Percentiles rank a stretch among this genome's conserved stretches.
These are phyloP conservation scores for Magnusiomyces paraingens DNA, from an alignment of 1,139 yeast species.

Conservation along the genomic window DNA sequence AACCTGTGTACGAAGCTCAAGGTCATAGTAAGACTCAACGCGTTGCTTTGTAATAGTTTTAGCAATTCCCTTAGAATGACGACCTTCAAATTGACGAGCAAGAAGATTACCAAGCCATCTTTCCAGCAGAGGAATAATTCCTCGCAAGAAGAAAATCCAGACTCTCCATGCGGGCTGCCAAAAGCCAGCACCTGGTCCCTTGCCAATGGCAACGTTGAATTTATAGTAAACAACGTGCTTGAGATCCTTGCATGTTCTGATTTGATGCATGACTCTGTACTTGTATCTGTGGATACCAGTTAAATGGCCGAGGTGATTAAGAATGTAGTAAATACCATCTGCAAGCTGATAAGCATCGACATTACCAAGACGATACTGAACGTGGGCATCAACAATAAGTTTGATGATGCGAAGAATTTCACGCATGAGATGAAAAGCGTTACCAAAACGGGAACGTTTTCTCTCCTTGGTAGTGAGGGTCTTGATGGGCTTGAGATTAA, in stretches of 20 bases:
- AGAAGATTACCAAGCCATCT: slow-evolving; percentile 91
- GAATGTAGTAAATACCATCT: slow-evolving; percentile 83
- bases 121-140: slow-evolving; percentile 87
- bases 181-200: slow-evolving; percentile 98
- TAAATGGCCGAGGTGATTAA: slow-evolving; percentile 90
- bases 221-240: slow-evolving; percentile 84
- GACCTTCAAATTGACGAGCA: slow-evolving; percentile 93
- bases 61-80: slow-evolving; percentile 85
- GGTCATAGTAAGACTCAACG: slow-evolving; percentile 88
- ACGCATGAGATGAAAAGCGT: slow-evolving; percentile 89
- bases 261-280: slow-evolving; percentile 97
- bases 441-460: slow-evolving; percentile 91
- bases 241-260: slow-evolving; percentile 89
- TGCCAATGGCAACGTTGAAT: slow-evolving; percentile 77
- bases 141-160: slow-evolving; percentile 89
- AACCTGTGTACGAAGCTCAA: slow-evolving; percentile 89
- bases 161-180: slow-evolving; percentile 99
- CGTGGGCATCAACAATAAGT: slow-evolving; percentile 87
- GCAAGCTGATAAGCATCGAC: slow-evolving; percentile 92
- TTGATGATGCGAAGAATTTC: slow-evolving; percentile 80
- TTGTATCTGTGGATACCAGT: slow-evolving; percentile 97
- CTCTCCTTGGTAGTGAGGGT: slow-evolving; percentile 95
- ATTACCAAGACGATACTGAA: slow-evolving; percentile 82
- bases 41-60: slow-evolving; percentile 94
- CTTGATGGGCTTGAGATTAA: slow-evolving; percentile 92